A percentile compares a stretch with the other conserved stretches of the same genome.
Conservation (phyloP, 2,329 filamentous ascomycete species). For the Pyrenophora teres region DNA sequence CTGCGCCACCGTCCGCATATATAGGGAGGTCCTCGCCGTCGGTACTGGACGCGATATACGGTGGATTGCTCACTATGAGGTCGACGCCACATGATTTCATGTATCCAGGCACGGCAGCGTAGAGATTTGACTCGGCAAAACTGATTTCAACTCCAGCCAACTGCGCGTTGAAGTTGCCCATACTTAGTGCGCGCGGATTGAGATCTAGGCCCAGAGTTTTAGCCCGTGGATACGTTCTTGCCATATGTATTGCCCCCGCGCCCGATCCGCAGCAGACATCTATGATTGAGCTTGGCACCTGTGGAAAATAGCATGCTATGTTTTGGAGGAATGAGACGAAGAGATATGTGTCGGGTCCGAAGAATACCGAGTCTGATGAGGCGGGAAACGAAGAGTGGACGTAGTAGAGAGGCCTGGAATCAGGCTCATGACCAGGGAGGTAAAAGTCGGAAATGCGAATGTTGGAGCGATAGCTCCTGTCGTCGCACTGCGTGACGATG, state of each 20-base stretch:
- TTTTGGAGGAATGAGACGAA: constrained; percentile 26
- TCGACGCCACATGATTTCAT: constrained; percentile 18
- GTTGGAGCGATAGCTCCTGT: constrained; percentile 18
- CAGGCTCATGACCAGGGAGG: constrained; percentile 8
- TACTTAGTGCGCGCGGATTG: constrained; percentile 24
- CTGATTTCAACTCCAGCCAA: constrained; percentile 17
- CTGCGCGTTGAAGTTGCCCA: constrained; percentile 24
- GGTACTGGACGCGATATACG: constrained; percentile 30
- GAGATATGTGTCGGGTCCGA: constrained; percentile 32
- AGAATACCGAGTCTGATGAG: constrained; percentile 29
- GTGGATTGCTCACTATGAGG: constrained; percentile 32
- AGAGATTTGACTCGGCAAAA: constrained; percentile 29
- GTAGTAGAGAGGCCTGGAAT: constrained; percentile 21
- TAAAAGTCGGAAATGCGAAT: constrained; percentile 32
- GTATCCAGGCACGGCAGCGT: constrained; percentile 17
- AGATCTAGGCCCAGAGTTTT: constrained; percentile 27
- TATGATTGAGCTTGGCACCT: constrained; percentile 17
- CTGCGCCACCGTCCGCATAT: constrained; percentile 31
- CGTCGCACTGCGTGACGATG: constrained; percentile 12
- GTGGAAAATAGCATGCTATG: constrained; percentile 13
- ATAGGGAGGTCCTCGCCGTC: constrained; percentile 28
- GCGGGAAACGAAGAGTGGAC: constrained; percentile 31
- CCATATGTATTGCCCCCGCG: constrained; percentile 32
- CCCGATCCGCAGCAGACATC: constrained; percentile 33
- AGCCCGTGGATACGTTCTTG: constrained; percentile 22